These are phyloP conservation scores for Meripilus lineatus DNA, from an alignment of 1,284 basidiomycete species.

Conservation along the genomic window DNA sequence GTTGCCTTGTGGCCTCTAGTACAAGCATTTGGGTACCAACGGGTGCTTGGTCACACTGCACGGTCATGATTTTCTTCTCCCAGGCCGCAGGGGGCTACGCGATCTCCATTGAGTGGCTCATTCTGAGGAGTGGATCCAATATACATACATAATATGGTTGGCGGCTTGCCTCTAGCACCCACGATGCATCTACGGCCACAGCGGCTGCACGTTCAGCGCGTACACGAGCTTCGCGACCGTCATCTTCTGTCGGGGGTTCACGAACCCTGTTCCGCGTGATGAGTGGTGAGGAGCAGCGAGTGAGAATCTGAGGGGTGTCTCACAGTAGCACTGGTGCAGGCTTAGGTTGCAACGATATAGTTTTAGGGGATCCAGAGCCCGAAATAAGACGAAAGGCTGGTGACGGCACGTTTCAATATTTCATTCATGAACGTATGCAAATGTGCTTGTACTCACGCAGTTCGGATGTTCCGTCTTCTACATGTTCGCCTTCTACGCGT, in stretches of 20 bases:
- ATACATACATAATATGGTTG: conserved; percentile 20
- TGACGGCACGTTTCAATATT: background rate
- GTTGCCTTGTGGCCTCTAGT: no score
- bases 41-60: no score
- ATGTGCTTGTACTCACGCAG: background rate
- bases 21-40: no score
- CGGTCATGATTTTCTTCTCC: no score
- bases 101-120: no score
- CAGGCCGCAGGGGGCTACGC: no score
- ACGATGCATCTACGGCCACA: conserved; percentile 27
- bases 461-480: background rate
- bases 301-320: conserved; percentile 3
- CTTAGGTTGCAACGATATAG: conserved; percentile 23
- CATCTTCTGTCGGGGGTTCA: conserved; percentile 28
- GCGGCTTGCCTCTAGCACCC: conserved; percentile 21
- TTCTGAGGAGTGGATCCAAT: background rate
- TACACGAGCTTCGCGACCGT: conserved; percentile 21
- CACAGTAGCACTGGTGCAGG: conserved; percentile 22
- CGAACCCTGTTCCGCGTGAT: conserved; percentile 20
- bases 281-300: background rate
- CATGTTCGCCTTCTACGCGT: background rate
- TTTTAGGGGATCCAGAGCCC: conserved; percentile 16
- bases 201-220: conserved; percentile 23
- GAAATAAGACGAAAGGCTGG: conserved; percentile 30
- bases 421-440: conserved; percentile 7